Conservation (phyloP, 2,329 filamentous ascomycete genomes). For the Fusarium sp. region DNA sequence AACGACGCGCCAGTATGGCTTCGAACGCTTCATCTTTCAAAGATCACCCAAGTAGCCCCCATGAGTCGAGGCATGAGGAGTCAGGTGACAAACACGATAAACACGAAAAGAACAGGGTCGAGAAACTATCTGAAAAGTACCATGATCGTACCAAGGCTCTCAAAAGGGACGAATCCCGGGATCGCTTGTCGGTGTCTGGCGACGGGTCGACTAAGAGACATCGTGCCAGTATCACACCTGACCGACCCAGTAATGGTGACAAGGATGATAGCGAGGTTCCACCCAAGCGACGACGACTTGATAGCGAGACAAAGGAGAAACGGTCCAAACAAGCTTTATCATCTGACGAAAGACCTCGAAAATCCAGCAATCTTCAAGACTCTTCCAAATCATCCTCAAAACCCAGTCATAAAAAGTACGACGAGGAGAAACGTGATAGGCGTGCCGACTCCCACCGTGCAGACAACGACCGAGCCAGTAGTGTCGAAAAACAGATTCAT, state of each 20-base stretch:
- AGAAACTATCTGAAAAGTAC: slow-evolving; percentile 62
- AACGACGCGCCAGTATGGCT: slow-evolving; percentile 67
- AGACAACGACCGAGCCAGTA: slow-evolving; percentile 54
- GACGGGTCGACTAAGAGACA: slow-evolving; percentile 68
- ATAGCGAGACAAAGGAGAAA: slow-evolving; percentile 63
- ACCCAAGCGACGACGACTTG: slow-evolving; percentile 67
- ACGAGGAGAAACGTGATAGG: slow-evolving; percentile 53
- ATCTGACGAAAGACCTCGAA: slow-evolving; percentile 59
- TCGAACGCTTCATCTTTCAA: slow-evolving; percentile 65
- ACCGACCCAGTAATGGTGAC: slow-evolving; percentile 60
- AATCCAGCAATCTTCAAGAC: slow-evolving; percentile 56
- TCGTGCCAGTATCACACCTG: slow-evolving; percentile 68
- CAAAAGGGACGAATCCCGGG: slow-evolving; percentile 70
- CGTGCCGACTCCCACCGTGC: slow-evolving; percentile 55
- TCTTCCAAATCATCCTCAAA: slow-evolving; percentile 50
- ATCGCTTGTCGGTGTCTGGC: slow-evolving; percentile 60
- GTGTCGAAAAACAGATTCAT: slow-evolving; percentile 61
- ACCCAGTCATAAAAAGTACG: slow-evolving; percentile 52
- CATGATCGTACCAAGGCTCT: slow-evolving; percentile 69
- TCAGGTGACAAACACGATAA: slow-evolving; percentile 55
- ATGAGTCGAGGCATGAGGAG: slow-evolving; percentile 62
- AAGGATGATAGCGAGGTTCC: slow-evolving; percentile 64
- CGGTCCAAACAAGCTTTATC: slow-evolving; percentile 56
- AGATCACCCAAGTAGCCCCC: slow-evolving; percentile 62
- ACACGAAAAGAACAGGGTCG: slow-evolving; percentile 55